These are phyloP conservation scores for Colletotrichum sp. DNA, from an alignment of 2,329 filamentous ascomycete species.

Conservation along the genomic window DNA sequence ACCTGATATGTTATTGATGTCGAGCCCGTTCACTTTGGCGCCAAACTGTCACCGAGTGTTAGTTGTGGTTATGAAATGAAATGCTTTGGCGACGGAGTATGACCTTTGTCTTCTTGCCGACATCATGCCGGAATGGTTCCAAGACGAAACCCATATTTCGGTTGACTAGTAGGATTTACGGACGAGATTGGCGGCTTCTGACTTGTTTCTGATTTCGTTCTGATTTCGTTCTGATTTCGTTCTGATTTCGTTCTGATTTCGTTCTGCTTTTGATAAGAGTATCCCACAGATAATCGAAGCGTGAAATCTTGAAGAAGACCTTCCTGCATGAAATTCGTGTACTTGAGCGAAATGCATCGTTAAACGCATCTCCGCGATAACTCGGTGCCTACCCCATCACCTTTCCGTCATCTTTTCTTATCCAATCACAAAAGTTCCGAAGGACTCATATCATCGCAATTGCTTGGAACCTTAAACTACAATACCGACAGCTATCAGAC, in stretches of 20 bases:
- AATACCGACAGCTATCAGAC: not conserved
- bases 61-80: not conserved
- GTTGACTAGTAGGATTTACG: not conserved
- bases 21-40: conserved; percentile 32
- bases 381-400: not conserved
- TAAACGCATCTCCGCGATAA: not conserved
- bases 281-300: not conserved
- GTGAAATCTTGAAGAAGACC: not conserved
- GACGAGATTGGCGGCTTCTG: not conserved
- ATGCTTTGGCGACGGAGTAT: not conserved
- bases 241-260: too few species aligned
- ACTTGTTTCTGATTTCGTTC: not conserved
- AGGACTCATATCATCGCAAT: not conserved
- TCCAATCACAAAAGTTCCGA: not conserved
- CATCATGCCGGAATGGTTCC: not conserved
- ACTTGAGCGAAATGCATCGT: not conserved
- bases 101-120: not conserved
- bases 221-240: not conserved
- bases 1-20: conserved; percentile 40
- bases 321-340: not conserved
- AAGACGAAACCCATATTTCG: not conserved
- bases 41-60: conserved; percentile 26
- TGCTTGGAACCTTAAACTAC: not conserved
- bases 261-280: not conserved
- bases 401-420: not conserved